Base-by-base conservation (phyloP, 1,284 basidiomycete species). In the Ustilago bromivora region DNA sequence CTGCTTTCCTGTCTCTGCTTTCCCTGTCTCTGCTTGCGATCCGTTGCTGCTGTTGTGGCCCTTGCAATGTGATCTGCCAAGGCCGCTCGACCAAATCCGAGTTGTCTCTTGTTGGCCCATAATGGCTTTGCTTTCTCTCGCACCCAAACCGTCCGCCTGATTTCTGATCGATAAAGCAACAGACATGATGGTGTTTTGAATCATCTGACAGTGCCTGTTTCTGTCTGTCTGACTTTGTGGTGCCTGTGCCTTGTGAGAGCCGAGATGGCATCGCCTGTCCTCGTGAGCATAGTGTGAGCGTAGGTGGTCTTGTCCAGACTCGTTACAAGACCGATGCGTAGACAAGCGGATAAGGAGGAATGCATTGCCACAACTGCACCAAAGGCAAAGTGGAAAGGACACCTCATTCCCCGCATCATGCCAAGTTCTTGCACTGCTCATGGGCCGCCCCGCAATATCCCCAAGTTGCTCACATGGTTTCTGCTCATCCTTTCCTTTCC, bases 121-220 rank as follows among this genome's bases (percentile, higher is more conserved):
- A 23, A 17, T 28, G 31, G 1, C n/a, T 19, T 6, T 17, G n/a
- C 19, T 46, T 46, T 4, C 19, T 9, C 38, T 43, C 56, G 28
- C 41, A 46, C 46, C 28, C 40, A n/a, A 51, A 28, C 36, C 1
- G 36, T 41, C 28, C 36, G 38, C 40, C 15, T 34, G 28, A 34
- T 53, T 53, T 35, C 31, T 61, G 59, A 61, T 61, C 51, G 59
- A 61, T 61, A 61, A 61, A 61, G 59, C 32, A 28, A 36, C 5
- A 23, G 23, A 56, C 0, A 32, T 35, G 40, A 2, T 23, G 23
- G 23, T 2, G 10, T 49, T 49, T 49, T 8, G 57, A 28, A 47
- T 58, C 38, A 43, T 41, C 40, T 43, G 55, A 23, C 55, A 57
- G 10, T 13, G 55, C 55, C 23, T 35, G 38, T 23, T 0, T 23